Evolutionary conservation across 192 early-diverging fungal species (phyloP).

Genomic region (Backusella mclennaniae): DNA sequence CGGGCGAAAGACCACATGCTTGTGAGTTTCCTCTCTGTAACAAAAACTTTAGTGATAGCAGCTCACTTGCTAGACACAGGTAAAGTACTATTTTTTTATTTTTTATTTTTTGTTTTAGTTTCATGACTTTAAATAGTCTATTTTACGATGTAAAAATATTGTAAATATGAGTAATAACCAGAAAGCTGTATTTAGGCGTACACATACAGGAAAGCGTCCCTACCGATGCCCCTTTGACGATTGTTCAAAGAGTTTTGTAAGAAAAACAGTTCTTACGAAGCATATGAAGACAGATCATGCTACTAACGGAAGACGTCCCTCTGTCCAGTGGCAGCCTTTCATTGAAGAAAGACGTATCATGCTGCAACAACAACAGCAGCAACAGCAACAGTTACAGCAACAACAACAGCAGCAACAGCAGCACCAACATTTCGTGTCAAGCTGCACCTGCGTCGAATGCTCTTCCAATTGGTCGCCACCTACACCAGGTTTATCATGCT

Average conservation of each 20-base stretch:
- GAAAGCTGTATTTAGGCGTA: conserved; percentile 21
- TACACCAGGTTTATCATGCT: conserved; percentile 7
- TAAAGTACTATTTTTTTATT: conserved; percentile 19
- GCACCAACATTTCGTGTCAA: conserved; percentile 1
- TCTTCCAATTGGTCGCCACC: background rate
- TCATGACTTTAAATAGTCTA: background rate
- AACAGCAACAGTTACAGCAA: background rate
- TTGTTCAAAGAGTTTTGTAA: conserved; percentile 45
- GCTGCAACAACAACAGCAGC: conserved; percentile 13
- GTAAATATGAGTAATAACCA: background rate
- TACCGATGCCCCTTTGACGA: conserved; percentile 36
- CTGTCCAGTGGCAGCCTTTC: conserved; percentile 35
- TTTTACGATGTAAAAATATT: background rate
- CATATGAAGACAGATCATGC: conserved; percentile 39
- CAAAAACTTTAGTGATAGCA: conserved; percentile 75
- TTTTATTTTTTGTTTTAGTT: background rate
- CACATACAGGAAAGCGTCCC: conserved; percentile 40
- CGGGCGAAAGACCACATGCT: conserved; percentile 69
- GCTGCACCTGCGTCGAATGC: conserved; percentile 13
- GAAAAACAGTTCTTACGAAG: conserved; percentile 54
- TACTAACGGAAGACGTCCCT: conserved; percentile 25
- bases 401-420: background rate
- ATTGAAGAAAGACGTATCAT: conserved; percentile 33
- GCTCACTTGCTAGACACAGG: conserved; percentile 70
- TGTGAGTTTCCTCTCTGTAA: conserved; percentile 68